Evolutionary conservation across 2,329 filamentous ascomycete species (phyloP).

Genomic region (Cordyceps militaris): DNA sequence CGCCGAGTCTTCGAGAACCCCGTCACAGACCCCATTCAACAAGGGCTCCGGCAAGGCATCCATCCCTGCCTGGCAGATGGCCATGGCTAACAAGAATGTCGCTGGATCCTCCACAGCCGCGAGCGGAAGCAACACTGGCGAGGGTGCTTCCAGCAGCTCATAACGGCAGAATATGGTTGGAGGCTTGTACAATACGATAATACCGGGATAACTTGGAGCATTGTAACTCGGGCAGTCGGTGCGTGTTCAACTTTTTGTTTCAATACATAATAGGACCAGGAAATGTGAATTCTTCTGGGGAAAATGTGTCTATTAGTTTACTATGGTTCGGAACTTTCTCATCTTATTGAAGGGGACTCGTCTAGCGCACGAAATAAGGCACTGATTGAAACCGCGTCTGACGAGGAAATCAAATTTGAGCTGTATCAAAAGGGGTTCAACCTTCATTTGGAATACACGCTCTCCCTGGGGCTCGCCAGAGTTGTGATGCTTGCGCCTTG

Average conservation of each 20-base stretch:
- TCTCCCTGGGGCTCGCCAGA: neutral
- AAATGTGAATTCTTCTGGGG: neutral
- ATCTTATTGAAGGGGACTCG: neutral
- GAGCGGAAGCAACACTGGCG: slow-evolving; percentile 17
- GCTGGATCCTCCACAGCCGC: slow-evolving; percentile 21
- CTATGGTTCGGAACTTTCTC: neutral
- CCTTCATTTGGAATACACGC: neutral
- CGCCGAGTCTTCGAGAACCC: slow-evolving; percentile 28
- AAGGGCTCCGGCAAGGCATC: slow-evolving; percentile 49
- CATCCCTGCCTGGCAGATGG: slow-evolving; percentile 76
- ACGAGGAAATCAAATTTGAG: neutral
- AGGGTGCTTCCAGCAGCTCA: slow-evolving; percentile 18
- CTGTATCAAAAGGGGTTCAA: neutral
- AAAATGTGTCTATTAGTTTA: neutral
- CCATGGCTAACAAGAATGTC: slow-evolving; percentile 49
- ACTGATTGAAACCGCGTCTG: neutral
- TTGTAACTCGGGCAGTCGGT: neutral
- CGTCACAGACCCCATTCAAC: slow-evolving; percentile 22
- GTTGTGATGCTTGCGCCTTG: neutral
- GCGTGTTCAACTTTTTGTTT: neutral
- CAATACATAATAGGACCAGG: neutral
- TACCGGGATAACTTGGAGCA: neutral
- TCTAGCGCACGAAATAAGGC: neutral
- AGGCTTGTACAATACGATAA: slow-evolving; percentile 8
- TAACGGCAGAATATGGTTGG: neutral